Percentiles rank a stretch among this genome's conserved stretches.
These are phyloP conservation scores for Phyllostachys edulis DNA, from an alignment of 176 grass and related monocot genomes.

Conservation along the genomic window DNA sequence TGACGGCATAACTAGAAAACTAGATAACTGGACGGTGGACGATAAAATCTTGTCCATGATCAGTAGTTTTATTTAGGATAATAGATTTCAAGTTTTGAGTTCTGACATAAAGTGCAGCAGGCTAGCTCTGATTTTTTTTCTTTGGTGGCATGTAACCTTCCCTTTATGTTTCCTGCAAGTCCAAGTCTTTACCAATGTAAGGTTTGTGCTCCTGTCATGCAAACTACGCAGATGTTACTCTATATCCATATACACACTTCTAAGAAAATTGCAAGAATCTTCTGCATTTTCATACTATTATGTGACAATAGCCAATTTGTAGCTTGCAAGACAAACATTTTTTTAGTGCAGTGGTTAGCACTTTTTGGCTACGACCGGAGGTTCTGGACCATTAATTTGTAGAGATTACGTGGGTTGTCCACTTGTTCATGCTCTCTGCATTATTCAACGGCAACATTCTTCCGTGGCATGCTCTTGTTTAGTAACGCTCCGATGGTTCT, in stretches of 20 bases:
- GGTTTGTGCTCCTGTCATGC: constrained; percentile 21
- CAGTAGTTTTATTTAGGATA: background rate
- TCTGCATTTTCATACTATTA: background rate
- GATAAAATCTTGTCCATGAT: background rate
- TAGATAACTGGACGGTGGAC: background rate
- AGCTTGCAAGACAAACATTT: background rate
- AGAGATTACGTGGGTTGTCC: constrained; percentile 33
- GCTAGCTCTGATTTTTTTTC: background rate
- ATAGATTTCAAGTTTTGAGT: background rate
- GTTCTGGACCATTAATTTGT: constrained; percentile 14
- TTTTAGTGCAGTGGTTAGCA: constrained; percentile 40
- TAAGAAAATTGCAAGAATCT: constrained; percentile 26
- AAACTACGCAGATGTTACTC: background rate
- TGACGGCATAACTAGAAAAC: background rate
- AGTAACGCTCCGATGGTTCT: constrained; percentile 18
- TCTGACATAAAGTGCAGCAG: background rate
- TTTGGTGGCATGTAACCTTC: background rate
- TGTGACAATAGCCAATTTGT: background rate
- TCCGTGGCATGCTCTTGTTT: background rate
- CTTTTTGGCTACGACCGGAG: constrained; percentile 1
- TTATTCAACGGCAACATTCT: constrained; percentile 23
- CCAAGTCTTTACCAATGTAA: constrained; percentile 19
- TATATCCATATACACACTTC: background rate
- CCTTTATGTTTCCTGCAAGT: background rate
- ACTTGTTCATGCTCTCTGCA: background rate